Base-by-base conservation (phyloP, 2,329 filamentous ascomycete species). In the Talaromyces pinophilus region DNA sequence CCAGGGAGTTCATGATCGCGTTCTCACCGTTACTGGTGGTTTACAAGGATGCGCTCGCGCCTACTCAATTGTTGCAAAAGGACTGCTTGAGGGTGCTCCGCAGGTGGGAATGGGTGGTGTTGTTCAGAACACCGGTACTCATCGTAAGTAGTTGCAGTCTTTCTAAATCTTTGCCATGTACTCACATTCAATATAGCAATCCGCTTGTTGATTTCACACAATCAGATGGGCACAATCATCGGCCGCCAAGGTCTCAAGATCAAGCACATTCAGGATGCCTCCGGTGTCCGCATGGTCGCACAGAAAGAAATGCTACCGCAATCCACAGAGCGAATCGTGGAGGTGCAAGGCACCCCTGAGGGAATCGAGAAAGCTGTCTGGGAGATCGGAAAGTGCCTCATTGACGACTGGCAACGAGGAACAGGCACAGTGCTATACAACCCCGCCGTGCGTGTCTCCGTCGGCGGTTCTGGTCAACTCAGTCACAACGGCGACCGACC, bases 291-390 rank as follows among this genome's bases (percentile, higher is more conserved):
- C 77, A 99, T 99, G 95, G 93, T 99, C 59, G 95, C 95, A 48
- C 95, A 99, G 81, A 99, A 99, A 83, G 95, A 99, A 76, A 99
- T 99, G 95, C 89, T 99, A 7, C 95, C 95, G 42, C 95, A 99
- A 80, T 99, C 95, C 5, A 99, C 95, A 40, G 95, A 99, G 84
- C 91, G 95, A 70, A 93, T 99, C 73, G 95, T 99, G 70, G 95
- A 99, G 78, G 90, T 99, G 55, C 93, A 97, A 78, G 95, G 95
- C 72, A 94, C 91, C 19, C 93, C 95, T 17, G 93, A 96, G 64
- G 93, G 94, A 68, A 96, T 99, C 73, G 93, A 97, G 81, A 93
- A 93, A 77, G 94, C 95, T 69, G 86, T 97, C 64, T 98, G 95
- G 95, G 95, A 99, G 79, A 99, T 99, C 75, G 95, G 92, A 84